A percentile compares a stretch with the other conserved stretches of the same genome.
Evolutionary conservation across 1,139 yeast genomes (phyloP).

Genomic region (Zygotorulaspora mrakii): DNA sequence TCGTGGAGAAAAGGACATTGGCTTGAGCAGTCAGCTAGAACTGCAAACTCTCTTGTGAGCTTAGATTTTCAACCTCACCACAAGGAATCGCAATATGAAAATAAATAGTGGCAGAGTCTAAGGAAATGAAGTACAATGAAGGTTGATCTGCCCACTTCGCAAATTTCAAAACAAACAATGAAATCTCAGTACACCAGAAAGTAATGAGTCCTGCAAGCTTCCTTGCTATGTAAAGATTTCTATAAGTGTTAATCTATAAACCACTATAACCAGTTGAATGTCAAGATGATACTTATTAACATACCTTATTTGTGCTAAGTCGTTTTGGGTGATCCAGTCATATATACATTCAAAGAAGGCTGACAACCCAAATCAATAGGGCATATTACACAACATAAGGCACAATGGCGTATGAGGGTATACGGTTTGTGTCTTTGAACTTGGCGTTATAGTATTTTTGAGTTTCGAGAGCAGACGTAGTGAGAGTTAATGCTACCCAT

Average conservation of each 20-base stretch:
- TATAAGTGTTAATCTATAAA: no score
- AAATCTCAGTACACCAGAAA: no score
- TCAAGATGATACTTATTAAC: no score
- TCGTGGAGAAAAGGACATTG: slow-evolving; percentile 23
- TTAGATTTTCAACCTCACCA: neutral
- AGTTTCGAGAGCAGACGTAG: slow-evolving; percentile 61
- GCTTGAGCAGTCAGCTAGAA: slow-evolving; percentile 1
- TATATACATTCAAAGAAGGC: no score
- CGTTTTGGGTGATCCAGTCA: neutral
- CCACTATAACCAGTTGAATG: no score
- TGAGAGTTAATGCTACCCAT: slow-evolving; percentile 62
- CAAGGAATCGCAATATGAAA: neutral
- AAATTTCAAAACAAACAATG: no score
- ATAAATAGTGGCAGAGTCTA: neutral
- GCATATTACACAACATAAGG: slow-evolving; percentile 39
- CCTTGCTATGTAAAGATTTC: no score
- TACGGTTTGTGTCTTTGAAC: slow-evolving; percentile 30
- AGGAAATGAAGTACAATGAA: no score
- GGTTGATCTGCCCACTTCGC: no score
- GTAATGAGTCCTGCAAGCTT: no score
- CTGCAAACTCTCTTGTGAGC: neutral
- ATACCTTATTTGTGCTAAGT: neutral
- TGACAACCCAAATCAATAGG: no score
- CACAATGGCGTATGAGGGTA: slow-evolving; percentile 36
- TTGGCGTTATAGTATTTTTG: slow-evolving; percentile 47